Percentiles rank a stretch among this genome's conserved stretches.
Evolutionary conservation across 768 basidiomycete species (phyloP).

Genomic region (Phlebiopsis gigantea): DNA sequence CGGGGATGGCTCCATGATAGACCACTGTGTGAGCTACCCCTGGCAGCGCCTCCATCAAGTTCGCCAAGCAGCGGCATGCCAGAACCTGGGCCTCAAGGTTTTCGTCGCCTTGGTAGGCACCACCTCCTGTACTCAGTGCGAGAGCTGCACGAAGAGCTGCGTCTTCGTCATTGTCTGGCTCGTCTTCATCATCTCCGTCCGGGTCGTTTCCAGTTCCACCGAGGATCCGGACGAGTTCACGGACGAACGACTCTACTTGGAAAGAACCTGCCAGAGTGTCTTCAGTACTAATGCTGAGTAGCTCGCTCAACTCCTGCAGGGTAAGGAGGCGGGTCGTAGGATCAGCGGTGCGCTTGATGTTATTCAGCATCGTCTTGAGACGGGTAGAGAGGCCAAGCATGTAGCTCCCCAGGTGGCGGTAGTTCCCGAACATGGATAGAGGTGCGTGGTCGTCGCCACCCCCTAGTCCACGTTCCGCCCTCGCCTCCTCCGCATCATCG

Average conservation of each 20-base stretch:
- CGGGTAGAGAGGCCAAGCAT: conserved; percentile 86
- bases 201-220: conserved; percentile 70
- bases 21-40: conserved; percentile 97
- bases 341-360: conserved; percentile 81
- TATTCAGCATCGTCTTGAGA: conserved; percentile 85
- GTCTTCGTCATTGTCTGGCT: conserved; percentile 71
- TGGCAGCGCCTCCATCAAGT: conserved; percentile 98
- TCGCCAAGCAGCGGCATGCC: conserved; percentile 94
- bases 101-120: conserved; percentile 69
- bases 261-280: conserved; percentile 97
- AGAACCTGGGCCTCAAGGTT: conserved; percentile 92
- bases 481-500: conserved; percentile 19
- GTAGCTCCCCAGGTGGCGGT: conserved; percentile 85
- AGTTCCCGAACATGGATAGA: conserved; percentile 81
- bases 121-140: conserved; percentile 69
- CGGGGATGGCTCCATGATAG: conserved; percentile 96
- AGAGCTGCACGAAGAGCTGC: conserved; percentile 84
- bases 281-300: conserved; percentile 94
- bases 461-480: not conserved
- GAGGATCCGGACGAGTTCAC: conserved; percentile 87
- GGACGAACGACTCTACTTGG: conserved; percentile 86
- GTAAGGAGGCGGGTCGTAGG: conserved; percentile 84
- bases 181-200: conserved; percentile 71
- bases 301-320: conserved; percentile 90
- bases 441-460: conserved; percentile 42